A percentile compares a stretch with the other conserved stretches of the same genome.
phyloP scores from a whole-genome alignment of 2,329 filamentous ascomycete genomes.

The Coccinonectria pachysandricola region DNA sequence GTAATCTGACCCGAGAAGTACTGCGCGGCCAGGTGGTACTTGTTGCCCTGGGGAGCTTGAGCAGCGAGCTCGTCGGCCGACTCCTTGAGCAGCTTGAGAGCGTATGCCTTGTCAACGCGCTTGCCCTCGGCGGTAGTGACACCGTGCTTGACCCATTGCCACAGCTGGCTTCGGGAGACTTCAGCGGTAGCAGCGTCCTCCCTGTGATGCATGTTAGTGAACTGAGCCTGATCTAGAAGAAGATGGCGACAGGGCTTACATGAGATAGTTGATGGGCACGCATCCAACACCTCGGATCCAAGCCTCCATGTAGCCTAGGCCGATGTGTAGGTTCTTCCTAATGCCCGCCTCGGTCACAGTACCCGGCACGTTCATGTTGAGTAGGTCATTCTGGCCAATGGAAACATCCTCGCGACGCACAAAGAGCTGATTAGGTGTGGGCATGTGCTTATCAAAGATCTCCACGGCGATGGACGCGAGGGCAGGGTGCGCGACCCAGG shows the following conservation, averaged over 20 bases:
- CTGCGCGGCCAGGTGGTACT: slow-evolving; percentile 79
- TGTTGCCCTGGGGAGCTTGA: slow-evolving; percentile 78
- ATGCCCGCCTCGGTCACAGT: slow-evolving; percentile 89
- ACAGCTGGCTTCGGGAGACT: slow-evolving; percentile 86
- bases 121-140: slow-evolving; percentile 77
- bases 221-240: too few relatives aligned
- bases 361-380: slow-evolving; percentile 97
- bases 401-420: slow-evolving; percentile 80
- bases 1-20: slow-evolving; percentile 92
- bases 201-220: too few relatives aligned
- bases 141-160: slow-evolving; percentile 81
- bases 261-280: slow-evolving; percentile 94
- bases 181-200: slow-evolving; percentile 97
- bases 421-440: slow-evolving; percentile 93
- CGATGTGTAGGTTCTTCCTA: slow-evolving; percentile 95
- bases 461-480: slow-evolving; percentile 81
- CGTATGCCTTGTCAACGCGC: slow-evolving; percentile 86
- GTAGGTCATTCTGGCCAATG: slow-evolving; percentile 77
- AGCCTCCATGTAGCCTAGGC: slow-evolving; percentile 95
- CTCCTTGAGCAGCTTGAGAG: slow-evolving; percentile 77
- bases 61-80: slow-evolving; percentile 64
- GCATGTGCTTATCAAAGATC: slow-evolving; percentile 97
- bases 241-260: slow-evolving; percentile 39
- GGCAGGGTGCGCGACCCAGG: slow-evolving; percentile 95
- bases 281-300: slow-evolving; percentile 94